Percentiles rank a stretch among this genome's conserved stretches.
Conservation (phyloP, 2,329 filamentous ascomycete species). For the Xylariaceae sp. region DNA sequence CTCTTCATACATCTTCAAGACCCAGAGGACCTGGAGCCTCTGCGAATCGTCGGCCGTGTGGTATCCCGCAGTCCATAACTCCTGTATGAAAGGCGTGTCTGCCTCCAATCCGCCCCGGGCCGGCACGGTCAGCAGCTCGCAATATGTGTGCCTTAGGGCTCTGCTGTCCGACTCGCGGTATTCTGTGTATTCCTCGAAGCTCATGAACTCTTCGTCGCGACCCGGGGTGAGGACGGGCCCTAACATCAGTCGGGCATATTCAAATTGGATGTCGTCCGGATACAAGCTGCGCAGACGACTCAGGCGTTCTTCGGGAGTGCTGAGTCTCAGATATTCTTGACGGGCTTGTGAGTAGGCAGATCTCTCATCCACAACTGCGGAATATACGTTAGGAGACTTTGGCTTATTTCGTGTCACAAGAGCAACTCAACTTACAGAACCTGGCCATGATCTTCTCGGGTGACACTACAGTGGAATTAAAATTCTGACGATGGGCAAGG, state of each 20-base stretch:
- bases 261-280: not conserved
- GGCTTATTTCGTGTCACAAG: not conserved
- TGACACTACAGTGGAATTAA: not conserved
- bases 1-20: conserved; percentile 31
- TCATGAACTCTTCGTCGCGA: conserved; percentile 26
- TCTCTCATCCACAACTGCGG: conserved; percentile 6
- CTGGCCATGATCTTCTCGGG: conserved; percentile 6
- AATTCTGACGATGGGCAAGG: conserved; percentile 32
- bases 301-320: conserved; percentile 1
- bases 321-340: conserved; percentile 25
- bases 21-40: conserved; percentile 31
- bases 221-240: conserved; percentile 7
- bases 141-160: conserved; percentile 21
- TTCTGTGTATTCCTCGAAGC: conserved; percentile 32
- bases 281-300: conserved; percentile 1
- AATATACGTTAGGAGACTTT: not conserved
- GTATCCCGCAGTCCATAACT: conserved; percentile 13
- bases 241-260: not conserved
- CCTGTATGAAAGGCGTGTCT: conserved; percentile 23
- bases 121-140: conserved; percentile 24
- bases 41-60: conserved; percentile 4
- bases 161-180: conserved; percentile 26
- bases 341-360: conserved; percentile 4
- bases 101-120: conserved; percentile 18
- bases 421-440: conserved; percentile 5